Conservation (phyloP, 2,329 filamentous ascomycete genomes). For the Alternaria triticimaculans region DNA sequence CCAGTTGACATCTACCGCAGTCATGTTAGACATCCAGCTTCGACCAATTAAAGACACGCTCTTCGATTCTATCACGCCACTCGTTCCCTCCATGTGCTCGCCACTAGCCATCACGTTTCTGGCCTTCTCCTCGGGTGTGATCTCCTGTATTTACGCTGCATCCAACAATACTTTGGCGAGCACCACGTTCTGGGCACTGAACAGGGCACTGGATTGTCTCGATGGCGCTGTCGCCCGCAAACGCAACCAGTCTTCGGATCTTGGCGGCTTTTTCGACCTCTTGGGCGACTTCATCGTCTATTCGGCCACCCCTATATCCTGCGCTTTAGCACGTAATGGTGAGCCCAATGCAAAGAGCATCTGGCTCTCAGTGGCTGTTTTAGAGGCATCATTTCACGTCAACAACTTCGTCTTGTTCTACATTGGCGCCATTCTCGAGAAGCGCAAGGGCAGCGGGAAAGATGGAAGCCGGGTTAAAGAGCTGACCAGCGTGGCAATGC, state of each 20-base stretch:
- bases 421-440: not conserved
- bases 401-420: slow-evolving; percentile 1
- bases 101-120: not conserved
- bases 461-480: not conserved
- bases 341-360: not conserved
- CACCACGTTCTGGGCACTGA: not conserved
- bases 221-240: not conserved
- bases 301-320: not conserved
- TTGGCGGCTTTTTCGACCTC: slow-evolving; percentile 1
- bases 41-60: not conserved
- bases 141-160: not conserved
- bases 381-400: not conserved
- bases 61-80: not conserved
- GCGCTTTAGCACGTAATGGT: not conserved
- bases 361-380: not conserved
- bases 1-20: not conserved
- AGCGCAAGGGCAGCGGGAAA: not conserved
- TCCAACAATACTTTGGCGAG: not conserved
- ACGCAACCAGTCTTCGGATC: not conserved
- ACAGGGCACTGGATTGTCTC: not conserved
- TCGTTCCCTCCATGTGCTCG: not conserved
- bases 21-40: slow-evolving; percentile 1
- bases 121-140: not conserved
- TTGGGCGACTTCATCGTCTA: not conserved
- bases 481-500: not conserved